Evolutionary conservation across 352 stramenopile genomes (phyloP).

Genomic region (Achlya hypogyna): DNA sequence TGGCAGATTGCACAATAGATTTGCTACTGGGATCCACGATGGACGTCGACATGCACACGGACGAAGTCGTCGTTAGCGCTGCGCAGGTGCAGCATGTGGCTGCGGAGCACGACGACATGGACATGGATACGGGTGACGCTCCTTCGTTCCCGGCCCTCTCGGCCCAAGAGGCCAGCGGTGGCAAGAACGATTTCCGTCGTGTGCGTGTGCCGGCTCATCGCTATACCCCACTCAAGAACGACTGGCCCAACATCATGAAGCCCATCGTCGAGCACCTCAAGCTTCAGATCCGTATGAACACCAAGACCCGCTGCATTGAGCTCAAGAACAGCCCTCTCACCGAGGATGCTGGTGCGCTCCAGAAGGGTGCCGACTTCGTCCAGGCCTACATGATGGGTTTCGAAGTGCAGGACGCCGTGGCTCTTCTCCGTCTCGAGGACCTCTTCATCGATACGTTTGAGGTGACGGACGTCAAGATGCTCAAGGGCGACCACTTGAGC

Average conservation of each 20-base stretch:
- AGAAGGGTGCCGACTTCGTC: conserved; percentile 97
- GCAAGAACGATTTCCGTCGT: conserved; percentile 93
- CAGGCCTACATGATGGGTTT: conserved; percentile 99
- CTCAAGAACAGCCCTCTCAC: conserved; percentile 94
- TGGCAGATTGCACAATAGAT: not conserved
- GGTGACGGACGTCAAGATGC: conserved; percentile 95
- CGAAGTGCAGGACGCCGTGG: conserved; percentile 95
- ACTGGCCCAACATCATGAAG: conserved; percentile 98
- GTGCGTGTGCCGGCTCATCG: conserved; percentile 94
- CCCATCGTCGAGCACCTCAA: conserved; percentile 98
- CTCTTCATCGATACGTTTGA: conserved; percentile 98
- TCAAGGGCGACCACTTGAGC: conserved; percentile 97
- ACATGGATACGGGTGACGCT: conserved; percentile 27
- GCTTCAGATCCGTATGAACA: conserved; percentile 98
- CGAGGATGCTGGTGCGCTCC: conserved; percentile 88
- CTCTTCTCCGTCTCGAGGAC: conserved; percentile 97
- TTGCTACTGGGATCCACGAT: not conserved
- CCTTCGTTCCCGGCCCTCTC: conserved; percentile 72
- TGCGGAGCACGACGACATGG: conserved; percentile 34
- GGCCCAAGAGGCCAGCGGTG: conserved; percentile 59
- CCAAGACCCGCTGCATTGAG: conserved; percentile 97
- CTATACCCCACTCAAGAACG: conserved; percentile 97
- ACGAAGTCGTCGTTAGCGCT: conserved; percentile 27
- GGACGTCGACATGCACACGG: conserved; percentile 14
- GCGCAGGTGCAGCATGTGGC: conserved; percentile 41